phyloP scores from a whole-genome alignment of 2,329 filamentous ascomycete genomes.

The Bisporella sp. region DNA sequence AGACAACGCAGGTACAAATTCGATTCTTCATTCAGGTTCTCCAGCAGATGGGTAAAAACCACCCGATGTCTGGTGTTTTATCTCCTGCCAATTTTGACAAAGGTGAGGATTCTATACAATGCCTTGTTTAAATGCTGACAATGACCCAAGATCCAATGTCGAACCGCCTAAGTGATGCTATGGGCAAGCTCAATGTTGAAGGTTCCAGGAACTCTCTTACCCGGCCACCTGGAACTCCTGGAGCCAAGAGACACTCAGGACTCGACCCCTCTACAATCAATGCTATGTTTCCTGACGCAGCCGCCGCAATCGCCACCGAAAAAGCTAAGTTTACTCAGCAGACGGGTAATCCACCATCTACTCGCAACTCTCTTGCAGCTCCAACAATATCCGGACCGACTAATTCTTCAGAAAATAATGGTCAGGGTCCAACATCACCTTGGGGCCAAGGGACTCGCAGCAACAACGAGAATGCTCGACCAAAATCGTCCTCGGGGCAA shows the following conservation, averaged over 20 bases:
- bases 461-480: slow-evolving; percentile 47
- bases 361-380: slow-evolving; percentile 63
- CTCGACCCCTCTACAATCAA: slow-evolving; percentile 91
- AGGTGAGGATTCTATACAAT: slow-evolving; percentile 44
- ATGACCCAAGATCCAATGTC: slow-evolving; percentile 80
- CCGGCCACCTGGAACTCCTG: slow-evolving; percentile 70
- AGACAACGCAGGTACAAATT: slow-evolving; percentile 98
- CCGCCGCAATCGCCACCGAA: slow-evolving; percentile 95
- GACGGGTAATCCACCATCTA: slow-evolving; percentile 77
- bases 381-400: slow-evolving; percentile 68
- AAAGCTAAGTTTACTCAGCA: slow-evolving; percentile 97
- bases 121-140: slow-evolving; percentile 6
- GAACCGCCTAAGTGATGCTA: slow-evolving; percentile 88
- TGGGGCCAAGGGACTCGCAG: slow-evolving; percentile 58
- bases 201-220: slow-evolving; percentile 80
- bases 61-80: slow-evolving; percentile 92
- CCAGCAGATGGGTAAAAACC: slow-evolving; percentile 97
- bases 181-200: slow-evolving; percentile 89
- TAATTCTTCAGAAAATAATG: slow-evolving; percentile 52
- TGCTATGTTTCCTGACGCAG: slow-evolving; percentile 98
- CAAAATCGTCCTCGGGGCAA: slow-evolving; percentile 74
- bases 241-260: slow-evolving; percentile 87
- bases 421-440: slow-evolving; percentile 66
- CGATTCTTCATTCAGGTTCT: slow-evolving; percentile 98
- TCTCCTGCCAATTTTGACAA: slow-evolving; percentile 97